Base-by-base conservation (phyloP, 2,329 filamentous ascomycete genomes). In the Fusarium mundagurra region DNA sequence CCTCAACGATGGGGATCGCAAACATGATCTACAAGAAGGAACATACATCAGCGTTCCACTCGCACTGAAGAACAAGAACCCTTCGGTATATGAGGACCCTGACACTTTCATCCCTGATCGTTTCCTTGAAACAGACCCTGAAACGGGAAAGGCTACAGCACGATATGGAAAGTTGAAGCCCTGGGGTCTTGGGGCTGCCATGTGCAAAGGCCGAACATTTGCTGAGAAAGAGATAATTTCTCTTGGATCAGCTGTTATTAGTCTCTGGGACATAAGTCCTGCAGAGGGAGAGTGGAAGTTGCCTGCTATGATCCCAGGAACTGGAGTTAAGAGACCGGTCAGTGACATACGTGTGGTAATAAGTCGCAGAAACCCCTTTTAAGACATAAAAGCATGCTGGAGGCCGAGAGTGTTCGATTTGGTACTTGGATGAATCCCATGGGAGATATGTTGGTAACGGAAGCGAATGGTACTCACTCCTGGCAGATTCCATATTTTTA, bases 141-240 rank as follows among this genome's bases (percentile, higher is more conserved):
- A 71, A 18, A 61, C 63, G 4, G 73, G 73, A 20, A 74, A 61
- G 6, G 24, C 22, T 13, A 58, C 53, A 4, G 67, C 77, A 27
- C 55, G 63, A 31, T 78, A 78, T 22, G 74, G 77, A 31, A 69
- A 64, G 22, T 44, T 78, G 12, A 76, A 68, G 31, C 77, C 77
- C 1, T 78, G 72, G 77, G 77, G 77, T 11, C 24, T 65, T 6
- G 77, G 77, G 6, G 34, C 69, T 44, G 70, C 55, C 3, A 75
- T 78, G 57, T 78, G 75, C 31, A 78, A 78, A 58, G 77, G 77
- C 3, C 67, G 77, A 13, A 75, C 75, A 2, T 78, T 78, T 61
- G 77, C 77, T 3, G 77, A 78, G 11, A 78, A 76, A 27, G 74
- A 78, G 34, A 70, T 78, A 8, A 55, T 77, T 22, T 47, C 60